phyloP scores from a whole-genome alignment of 1,284 basidiomycete species.

The Prillingera fragicola region DNA sequence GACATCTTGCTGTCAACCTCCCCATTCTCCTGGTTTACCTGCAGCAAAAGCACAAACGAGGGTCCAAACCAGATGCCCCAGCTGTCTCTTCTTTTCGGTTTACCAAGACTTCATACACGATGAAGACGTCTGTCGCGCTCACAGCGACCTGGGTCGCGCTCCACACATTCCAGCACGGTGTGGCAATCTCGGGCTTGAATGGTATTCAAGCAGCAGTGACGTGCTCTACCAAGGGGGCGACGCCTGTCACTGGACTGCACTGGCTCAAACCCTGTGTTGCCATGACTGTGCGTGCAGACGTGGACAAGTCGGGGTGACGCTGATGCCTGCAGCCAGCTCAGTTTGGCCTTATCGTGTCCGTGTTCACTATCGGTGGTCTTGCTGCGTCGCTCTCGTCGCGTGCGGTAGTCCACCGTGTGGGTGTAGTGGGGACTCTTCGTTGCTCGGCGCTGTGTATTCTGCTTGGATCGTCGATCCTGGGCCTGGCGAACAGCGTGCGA shows the following conservation, averaged over 20 bases:
- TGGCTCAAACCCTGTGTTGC: slow-evolving; percentile 23
- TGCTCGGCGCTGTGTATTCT: slow-evolving; percentile 20
- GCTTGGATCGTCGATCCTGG: slow-evolving; percentile 23
- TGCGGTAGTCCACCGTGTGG: slow-evolving; percentile 17
- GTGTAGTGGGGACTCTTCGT: slow-evolving; percentile 27
- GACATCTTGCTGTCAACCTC: too few species aligned
- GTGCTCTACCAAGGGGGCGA: slow-evolving; percentile 6
- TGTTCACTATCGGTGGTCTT: slow-evolving; percentile 51
- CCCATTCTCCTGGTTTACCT: background rate
- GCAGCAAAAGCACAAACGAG: too few species aligned
- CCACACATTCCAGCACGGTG: slow-evolving; percentile 38
- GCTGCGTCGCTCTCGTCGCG: slow-evolving; percentile 33
- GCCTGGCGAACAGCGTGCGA: slow-evolving; percentile 18
- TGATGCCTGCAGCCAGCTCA: slow-evolving; percentile 20
- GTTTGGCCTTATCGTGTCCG: slow-evolving; percentile 47
- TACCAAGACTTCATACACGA: background rate
- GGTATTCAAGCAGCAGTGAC: slow-evolving; percentile 35
- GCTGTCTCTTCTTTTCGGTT: too few species aligned
- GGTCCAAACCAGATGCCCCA: too few species aligned
- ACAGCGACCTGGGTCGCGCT: slow-evolving; percentile 35
- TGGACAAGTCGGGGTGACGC: background rate
- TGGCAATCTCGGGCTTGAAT: slow-evolving; percentile 40
- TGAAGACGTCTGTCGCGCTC: slow-evolving; percentile 14
- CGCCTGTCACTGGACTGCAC: slow-evolving; percentile 1
- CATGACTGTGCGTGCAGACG: slow-evolving; percentile 24